Conservation (phyloP, 169 alveolate genomes). For the Cryptosporidium muris region DNA sequence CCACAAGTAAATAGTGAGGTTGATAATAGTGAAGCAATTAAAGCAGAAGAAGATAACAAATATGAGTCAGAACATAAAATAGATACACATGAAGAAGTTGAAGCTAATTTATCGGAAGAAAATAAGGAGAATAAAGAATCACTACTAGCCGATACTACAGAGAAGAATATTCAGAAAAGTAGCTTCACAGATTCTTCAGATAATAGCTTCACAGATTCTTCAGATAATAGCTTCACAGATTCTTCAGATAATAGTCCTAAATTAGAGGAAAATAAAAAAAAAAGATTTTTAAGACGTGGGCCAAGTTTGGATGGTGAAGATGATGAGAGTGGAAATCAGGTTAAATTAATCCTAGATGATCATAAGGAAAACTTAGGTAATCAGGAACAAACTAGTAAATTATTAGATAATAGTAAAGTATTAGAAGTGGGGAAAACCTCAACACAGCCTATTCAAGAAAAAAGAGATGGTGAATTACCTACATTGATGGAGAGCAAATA, state of each 20-base stretch:
- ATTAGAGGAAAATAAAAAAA: not conserved
- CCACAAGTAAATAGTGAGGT: not conserved
- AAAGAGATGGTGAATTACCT: not conserved
- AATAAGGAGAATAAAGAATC: constrained; percentile 5
- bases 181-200: not conserved
- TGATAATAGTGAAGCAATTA: not conserved
- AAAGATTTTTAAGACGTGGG: not conserved
- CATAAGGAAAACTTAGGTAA: no score
- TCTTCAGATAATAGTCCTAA: not conserved
- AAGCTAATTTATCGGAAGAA: not conserved
- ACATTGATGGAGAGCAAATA: not conserved
- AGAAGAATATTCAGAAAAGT: not conserved
- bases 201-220: not conserved
- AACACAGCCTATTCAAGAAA: not conserved
- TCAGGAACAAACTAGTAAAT: no score
- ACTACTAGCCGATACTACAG: not conserved
- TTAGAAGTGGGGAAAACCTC: not conserved
- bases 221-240: not conserved
- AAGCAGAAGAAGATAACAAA: constrained; percentile 7
- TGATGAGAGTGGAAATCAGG: not conserved
- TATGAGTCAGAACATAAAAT: no score
- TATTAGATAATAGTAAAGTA: not conserved
- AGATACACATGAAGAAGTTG: constrained; percentile 4
- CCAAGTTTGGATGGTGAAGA: not conserved
- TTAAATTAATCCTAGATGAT: not conserved